Conservation (phyloP, 495 filamentous ascomycete species). For the Durotheca rogersii region DNA sequence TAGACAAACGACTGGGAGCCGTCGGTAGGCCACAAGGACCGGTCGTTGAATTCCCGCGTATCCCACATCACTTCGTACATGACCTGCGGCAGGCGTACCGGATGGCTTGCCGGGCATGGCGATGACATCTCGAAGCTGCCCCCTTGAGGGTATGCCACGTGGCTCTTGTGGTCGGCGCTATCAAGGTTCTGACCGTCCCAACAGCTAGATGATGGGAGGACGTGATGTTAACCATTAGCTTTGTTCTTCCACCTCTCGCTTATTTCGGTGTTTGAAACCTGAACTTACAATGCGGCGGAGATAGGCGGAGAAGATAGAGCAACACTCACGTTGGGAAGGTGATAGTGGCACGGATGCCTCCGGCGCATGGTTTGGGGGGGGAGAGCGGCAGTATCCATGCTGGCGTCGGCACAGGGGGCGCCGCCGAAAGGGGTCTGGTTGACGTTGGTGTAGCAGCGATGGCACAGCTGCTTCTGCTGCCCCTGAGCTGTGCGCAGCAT, state of each 20-base stretch:
- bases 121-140: constrained; percentile 35
- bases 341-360: constrained; percentile 51
- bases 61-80: constrained; percentile 51
- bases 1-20: constrained; percentile 40
- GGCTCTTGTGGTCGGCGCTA: constrained; percentile 49
- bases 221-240: constrained; percentile 3
- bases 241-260: constrained; percentile 19
- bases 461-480: constrained; percentile 31
- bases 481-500: constrained; percentile 24
- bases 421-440: constrained; percentile 49
- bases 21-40: constrained; percentile 41
- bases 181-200: constrained; percentile 54
- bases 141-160: constrained; percentile 32
- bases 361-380: constrained; percentile 44
- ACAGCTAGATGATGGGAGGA: constrained; percentile 24
- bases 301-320: background rate
- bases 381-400: constrained; percentile 42
- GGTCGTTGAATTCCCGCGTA: constrained; percentile 42
- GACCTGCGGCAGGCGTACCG: constrained; percentile 41
- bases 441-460: constrained; percentile 37
- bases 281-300: constrained; percentile 8
- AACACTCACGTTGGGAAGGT: constrained; percentile 47
- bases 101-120: constrained; percentile 44
- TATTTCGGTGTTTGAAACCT: background rate
- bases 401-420: constrained; percentile 48